Evolutionary conservation across 441 rosid genomes (phyloP).

Genomic region (Aquilaria agallochum): DNA sequence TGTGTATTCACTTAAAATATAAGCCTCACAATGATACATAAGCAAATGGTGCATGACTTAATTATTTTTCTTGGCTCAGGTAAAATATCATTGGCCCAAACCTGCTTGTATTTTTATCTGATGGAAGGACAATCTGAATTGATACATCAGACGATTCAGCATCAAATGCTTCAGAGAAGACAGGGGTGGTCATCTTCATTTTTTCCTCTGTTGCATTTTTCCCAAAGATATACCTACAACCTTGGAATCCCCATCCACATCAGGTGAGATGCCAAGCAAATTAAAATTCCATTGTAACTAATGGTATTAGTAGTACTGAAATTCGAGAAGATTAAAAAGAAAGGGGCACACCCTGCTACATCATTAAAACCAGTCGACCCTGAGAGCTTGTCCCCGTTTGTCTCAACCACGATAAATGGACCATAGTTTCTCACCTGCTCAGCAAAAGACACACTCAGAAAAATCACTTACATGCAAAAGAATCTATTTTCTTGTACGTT

Average conservation of each 20-base stretch:
- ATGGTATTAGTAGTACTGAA: neutral
- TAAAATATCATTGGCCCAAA: constrained; percentile 13
- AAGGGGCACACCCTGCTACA: constrained; percentile 62
- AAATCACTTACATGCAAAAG: too few relatives aligned
- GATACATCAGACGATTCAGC: constrained; percentile 43
- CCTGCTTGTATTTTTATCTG: constrained; percentile 67
- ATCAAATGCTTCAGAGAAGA: constrained; percentile 73
- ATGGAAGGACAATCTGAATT: constrained; percentile 76
- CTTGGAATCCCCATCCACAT: constrained; percentile 12
- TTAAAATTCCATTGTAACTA: neutral
- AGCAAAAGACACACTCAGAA: neutral
- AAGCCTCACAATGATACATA: constrained; percentile 3
- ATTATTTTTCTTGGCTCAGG: neutral
- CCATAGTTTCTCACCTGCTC: constrained; percentile 63
- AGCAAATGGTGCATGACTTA: neutral
- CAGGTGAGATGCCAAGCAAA: neutral
- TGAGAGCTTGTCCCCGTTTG: constrained; percentile 66
- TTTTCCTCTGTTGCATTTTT: constrained; percentile 70
- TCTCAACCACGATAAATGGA: constrained; percentile 74
- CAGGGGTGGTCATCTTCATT: constrained; percentile 88
- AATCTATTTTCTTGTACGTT: too few relatives aligned
- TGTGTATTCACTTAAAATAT: too few relatives aligned
- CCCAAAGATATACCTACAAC: constrained; percentile 70
- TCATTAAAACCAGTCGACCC: constrained; percentile 75
- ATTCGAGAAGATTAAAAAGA: constrained; percentile 1